Conservation (phyloP, 345 rosid genomes). For the Eucalyptus decipiens region DNA sequence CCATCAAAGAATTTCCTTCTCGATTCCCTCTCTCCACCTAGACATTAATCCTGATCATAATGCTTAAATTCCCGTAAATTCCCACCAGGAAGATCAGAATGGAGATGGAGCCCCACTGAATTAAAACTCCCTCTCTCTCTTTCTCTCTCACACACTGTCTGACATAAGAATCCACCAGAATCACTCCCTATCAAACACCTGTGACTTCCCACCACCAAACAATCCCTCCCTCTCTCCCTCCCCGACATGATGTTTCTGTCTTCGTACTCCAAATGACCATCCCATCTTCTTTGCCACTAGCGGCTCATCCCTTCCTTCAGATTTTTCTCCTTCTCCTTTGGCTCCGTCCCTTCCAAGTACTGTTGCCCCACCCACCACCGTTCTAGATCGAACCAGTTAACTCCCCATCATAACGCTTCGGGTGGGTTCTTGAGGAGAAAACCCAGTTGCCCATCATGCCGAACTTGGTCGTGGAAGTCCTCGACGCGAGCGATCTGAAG, state of each 20-base stretch:
- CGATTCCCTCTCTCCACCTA: not conserved
- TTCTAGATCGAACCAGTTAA: not conserved
- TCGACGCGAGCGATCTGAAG: slow-evolving; percentile 4
- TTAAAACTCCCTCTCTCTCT: not conserved
- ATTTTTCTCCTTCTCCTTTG: not conserved
- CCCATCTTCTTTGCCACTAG: not conserved
- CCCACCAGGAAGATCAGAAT: not conserved
- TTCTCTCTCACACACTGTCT: not conserved
- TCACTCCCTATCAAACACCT: not conserved
- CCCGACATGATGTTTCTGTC: not conserved
- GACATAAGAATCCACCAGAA: not conserved
- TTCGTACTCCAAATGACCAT: not conserved
- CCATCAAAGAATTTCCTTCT: not conserved
- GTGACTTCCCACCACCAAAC: not conserved
- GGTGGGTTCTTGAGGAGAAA: not conserved
- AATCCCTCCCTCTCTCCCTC: not conserved
- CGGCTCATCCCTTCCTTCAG: not conserved
- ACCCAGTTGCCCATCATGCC: not conserved
- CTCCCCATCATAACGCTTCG: not conserved
- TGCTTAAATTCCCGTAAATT: not conserved
- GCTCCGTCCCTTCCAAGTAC: not conserved
- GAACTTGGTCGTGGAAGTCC: slow-evolving; percentile 3
- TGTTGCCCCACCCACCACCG: not conserved
- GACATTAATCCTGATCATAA: not conserved
- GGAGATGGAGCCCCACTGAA: not conserved